These are phyloP conservation scores for Ceratocystis colombiana DNA, from an alignment of 2,329 filamentous ascomycete genomes.

Conservation along the genomic window DNA sequence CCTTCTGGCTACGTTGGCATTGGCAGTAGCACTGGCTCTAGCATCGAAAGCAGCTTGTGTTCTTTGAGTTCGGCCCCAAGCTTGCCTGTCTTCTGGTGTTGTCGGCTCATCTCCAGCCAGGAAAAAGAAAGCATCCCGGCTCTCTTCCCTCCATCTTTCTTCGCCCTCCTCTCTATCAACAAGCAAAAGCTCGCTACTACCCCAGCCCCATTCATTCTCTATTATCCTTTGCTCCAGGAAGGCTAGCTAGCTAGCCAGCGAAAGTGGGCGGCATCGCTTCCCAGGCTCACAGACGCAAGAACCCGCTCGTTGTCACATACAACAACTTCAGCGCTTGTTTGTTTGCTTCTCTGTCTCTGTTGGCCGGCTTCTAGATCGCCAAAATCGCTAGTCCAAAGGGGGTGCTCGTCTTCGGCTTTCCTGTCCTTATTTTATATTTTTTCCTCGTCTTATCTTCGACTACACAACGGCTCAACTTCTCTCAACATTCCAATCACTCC, in stretches of 20 bases:
- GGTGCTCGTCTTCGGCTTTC: no score
- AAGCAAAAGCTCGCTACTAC: constrained; percentile 3
- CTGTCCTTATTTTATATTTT: not conserved
- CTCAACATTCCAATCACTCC: constrained; percentile 22
- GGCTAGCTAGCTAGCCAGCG: not conserved
- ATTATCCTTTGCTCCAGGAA: not conserved
- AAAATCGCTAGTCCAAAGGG: not conserved
- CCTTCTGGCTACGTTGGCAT: constrained; percentile 6
- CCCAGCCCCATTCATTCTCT: constrained; percentile 9
- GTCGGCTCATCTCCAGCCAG: not conserved
- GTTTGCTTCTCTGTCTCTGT: not conserved
- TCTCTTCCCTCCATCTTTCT: not conserved
- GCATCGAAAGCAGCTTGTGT: constrained; percentile 2
- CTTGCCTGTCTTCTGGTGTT: not conserved
- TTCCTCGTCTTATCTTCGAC: not conserved
- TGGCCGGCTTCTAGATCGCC: not conserved
- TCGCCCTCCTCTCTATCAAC: not conserved
- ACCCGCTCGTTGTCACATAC: not conserved
- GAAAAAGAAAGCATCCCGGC: not conserved
- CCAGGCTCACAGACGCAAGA: not conserved
- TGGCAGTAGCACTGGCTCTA: not conserved
- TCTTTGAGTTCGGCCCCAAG: not conserved
- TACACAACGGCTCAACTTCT: constrained; percentile 3
- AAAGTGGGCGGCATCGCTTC: constrained; percentile 8
- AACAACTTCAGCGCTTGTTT: not conserved